Evolutionary conservation across 371 early-diverging fungal species (phyloP), one percentile per base, ranked within the genome.

Genomic region (Syncephalastrum sp.): DNA sequence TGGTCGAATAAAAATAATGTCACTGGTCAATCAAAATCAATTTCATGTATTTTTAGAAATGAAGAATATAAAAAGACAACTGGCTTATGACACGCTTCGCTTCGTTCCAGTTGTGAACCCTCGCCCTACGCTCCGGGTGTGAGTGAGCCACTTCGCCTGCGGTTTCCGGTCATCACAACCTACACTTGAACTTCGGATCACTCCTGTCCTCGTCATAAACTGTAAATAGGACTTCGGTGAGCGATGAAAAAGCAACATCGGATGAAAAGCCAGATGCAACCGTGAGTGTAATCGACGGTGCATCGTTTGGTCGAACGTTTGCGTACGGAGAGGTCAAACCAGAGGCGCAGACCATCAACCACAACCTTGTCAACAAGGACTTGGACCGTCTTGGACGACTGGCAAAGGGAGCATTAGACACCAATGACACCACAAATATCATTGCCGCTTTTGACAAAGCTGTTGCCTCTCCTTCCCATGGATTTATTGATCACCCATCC

Each of bases 361-460:
- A 50, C 13, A 21, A 13, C 25, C 24, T 50, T 5, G 38, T 33
- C 38, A 46, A 46, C 47, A 46, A 46, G 47, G 47, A 46, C 47
- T 15, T 46, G n/a, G 47, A 23, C 3, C 47, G 47, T 15, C 5
- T 46, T 14, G 47, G 47, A 46, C 47, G 47, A 46, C 47, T 46
- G 15, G 47, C 47, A 15, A 46, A 46, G n/a, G 47, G n/a, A 5
- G n/a, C 50, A 14, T 50, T 25, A 8, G 50, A 23, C 5, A n/a
- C n/a, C n/a, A 50, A 50, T 21, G 50, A 25, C 50, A 50, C n/a
- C n/a, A 46, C 47, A 7, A 46, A 46, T 15, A 12, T 46, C n/a
- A 46, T 46, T 12, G 47, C 47, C 47, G 47, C n/a, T 3, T 46
- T 46, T 46, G 47, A 46, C 47, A 46, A 46, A 6, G 47, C 6